These are phyloP conservation scores for Exophiala lecanii-corni DNA, from an alignment of 2,329 filamentous ascomycete genomes.

Conservation along the genomic window DNA sequence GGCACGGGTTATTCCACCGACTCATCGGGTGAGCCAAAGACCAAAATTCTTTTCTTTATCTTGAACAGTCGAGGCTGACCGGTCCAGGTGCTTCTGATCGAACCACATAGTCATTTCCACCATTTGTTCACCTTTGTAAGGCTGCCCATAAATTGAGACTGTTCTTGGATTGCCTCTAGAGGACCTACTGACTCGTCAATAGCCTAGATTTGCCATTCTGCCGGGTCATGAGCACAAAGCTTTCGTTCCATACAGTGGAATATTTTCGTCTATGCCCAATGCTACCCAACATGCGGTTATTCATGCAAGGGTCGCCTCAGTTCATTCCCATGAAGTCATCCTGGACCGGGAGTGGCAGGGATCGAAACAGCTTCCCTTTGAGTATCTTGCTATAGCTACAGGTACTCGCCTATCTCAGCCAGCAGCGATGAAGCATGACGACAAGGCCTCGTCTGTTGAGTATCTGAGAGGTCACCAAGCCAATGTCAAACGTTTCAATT, in stretches of 20 bases:
- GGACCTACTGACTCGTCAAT: constrained; percentile 29
- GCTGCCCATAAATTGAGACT: not conserved
- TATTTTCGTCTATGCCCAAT: constrained; percentile 35
- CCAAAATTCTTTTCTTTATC: constrained; percentile 33
- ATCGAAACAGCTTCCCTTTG: constrained; percentile 48
- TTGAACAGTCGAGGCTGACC: constrained; percentile 37
- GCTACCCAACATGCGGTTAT: constrained; percentile 37
- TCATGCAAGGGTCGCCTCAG: constrained; percentile 34
- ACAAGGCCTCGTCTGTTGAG: constrained; percentile 8
- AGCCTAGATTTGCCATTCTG: constrained; percentile 56
- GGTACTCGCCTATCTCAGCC: constrained; percentile 37
- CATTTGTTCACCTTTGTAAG: constrained; percentile 48
- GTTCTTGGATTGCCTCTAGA: constrained; percentile 31
- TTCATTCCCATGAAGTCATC: constrained; percentile 45
- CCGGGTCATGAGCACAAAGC: constrained; percentile 55
- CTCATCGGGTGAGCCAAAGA: constrained; percentile 34
- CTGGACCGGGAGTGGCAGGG: constrained; percentile 32
- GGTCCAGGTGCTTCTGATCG: constrained; percentile 51
- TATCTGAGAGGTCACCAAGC: constrained; percentile 20
- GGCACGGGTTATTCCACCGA: constrained; percentile 31
- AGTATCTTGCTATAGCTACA: constrained; percentile 54
- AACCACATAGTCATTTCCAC: constrained; percentile 58
- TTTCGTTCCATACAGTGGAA: constrained; percentile 51
- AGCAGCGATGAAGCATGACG: constrained; percentile 5
- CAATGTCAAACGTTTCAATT: constrained; percentile 41